Percentiles rank a stretch among this genome's conserved stretches.
Conservation (phyloP, 2,329 filamentous ascomycete species). For the Bipolaris victoriae region DNA sequence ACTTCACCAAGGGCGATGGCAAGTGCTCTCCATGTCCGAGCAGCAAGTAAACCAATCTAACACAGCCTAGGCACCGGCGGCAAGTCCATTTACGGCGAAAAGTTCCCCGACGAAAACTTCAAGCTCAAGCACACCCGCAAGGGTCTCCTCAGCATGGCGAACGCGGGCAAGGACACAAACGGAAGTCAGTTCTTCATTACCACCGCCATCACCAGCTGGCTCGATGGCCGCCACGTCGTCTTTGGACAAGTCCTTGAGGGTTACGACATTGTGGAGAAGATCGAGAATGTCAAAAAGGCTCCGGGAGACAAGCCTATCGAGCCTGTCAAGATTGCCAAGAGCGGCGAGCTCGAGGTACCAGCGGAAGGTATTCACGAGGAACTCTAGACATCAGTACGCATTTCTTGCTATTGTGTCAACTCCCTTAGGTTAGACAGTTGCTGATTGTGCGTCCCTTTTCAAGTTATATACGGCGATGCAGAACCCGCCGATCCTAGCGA, state of each 20-base stretch:
- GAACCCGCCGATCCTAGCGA: constrained; percentile 50
- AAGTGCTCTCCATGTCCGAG: background rate
- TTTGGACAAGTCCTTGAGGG: constrained; percentile 90
- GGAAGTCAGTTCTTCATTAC: constrained; percentile 88
- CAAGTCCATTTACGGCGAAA: constrained; percentile 85
- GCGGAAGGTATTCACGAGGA: constrained; percentile 93
- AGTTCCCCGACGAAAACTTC: constrained; percentile 92
- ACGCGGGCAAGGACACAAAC: constrained; percentile 74
- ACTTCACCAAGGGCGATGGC: constrained; percentile 12
- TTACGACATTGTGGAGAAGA: constrained; percentile 78
- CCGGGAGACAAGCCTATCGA: constrained; percentile 71
- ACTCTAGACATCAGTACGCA: constrained; percentile 65
- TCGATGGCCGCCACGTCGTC: constrained; percentile 84
- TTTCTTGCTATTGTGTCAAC: constrained; percentile 18
- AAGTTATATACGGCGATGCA: constrained; percentile 55
- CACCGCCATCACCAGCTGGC: constrained; percentile 79
- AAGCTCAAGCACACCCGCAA: constrained; percentile 90
- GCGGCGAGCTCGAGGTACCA: constrained; percentile 81
- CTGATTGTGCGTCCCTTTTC: constrained; percentile 50
- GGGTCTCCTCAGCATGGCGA: constrained; percentile 76
- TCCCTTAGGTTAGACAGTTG: constrained; percentile 45
- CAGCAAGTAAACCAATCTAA: background rate
- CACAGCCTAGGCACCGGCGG: constrained; percentile 65
- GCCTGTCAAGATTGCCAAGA: constrained; percentile 78
- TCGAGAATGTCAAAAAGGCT: constrained; percentile 72